Conservation (phyloP, 257 asterid species). For the Cruciata laevipes region DNA sequence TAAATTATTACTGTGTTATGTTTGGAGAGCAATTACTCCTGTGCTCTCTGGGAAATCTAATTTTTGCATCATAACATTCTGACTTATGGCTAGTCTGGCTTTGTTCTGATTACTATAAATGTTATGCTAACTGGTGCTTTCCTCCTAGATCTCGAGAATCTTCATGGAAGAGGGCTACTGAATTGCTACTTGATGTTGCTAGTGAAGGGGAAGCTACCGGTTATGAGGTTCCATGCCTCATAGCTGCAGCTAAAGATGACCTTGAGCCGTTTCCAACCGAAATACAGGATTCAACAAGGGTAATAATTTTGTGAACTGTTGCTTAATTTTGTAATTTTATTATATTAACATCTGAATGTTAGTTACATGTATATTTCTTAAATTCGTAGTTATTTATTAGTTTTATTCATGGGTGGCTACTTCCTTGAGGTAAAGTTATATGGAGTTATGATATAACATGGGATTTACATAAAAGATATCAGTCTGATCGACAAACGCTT, state of each 20-base stretch:
- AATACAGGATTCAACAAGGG: slow-evolving; percentile 94
- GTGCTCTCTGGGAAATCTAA: background rate
- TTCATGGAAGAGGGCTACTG: slow-evolving; percentile 82
- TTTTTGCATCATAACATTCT: background rate
- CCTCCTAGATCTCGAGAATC: slow-evolving; percentile 54
- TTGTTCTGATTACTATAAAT: slow-evolving; percentile 4
- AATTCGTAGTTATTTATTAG: background rate
- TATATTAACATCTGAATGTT: background rate
- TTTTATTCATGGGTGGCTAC: background rate
- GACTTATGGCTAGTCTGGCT: background rate
- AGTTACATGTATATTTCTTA: background rate
- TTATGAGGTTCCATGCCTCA: slow-evolving; percentile 88
- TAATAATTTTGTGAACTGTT: slow-evolving; percentile 17
- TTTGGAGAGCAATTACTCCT: background rate
- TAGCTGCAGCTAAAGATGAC: slow-evolving; percentile 92
- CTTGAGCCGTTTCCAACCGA: slow-evolving; percentile 75
- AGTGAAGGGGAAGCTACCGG: slow-evolving; percentile 88
- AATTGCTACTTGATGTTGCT: slow-evolving; percentile 88
- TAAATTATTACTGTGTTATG: background rate
- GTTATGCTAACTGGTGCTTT: slow-evolving; percentile 7
- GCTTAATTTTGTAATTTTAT: background rate
- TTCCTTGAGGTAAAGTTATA: background rate
- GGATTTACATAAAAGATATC: background rate
- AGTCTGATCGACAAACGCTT: background rate
- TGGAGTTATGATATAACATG: background rate